Percentiles rank a stretch among this genome's conserved stretches.
These are phyloP conservation scores for Teunomyces panamensis DNA, from an alignment of 805 yeast species.

Conservation along the genomic window DNA sequence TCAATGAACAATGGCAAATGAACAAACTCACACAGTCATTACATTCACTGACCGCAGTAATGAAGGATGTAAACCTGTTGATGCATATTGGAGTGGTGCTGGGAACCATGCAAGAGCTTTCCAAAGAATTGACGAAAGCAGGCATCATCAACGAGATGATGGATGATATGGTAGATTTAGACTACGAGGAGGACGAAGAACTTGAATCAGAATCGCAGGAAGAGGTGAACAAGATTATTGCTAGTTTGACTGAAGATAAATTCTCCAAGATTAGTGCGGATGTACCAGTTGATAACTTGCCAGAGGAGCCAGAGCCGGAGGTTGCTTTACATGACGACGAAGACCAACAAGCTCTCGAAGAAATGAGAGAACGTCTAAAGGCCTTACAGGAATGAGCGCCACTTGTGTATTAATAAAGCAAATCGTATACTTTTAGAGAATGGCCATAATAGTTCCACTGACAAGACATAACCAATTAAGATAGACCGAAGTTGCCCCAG, in stretches of 20 bases:
- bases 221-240: constrained; percentile 59
- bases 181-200: constrained; percentile 59
- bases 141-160: constrained; percentile 94
- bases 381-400: constrained; percentile 58
- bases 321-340: constrained; percentile 42
- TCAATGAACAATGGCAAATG: constrained; percentile 88
- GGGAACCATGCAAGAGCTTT: constrained; percentile 79
- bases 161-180: constrained; percentile 77
- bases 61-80: constrained; percentile 84
- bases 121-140: constrained; percentile 80
- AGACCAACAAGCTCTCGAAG: constrained; percentile 71
- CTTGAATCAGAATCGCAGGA: constrained; percentile 65
- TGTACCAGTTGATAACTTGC: constrained; percentile 28
- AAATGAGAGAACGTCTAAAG: constrained; percentile 84
- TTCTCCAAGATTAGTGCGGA: constrained; percentile 33
- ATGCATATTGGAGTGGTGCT: constrained; percentile 76
- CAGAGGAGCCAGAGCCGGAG: constrained; percentile 14
- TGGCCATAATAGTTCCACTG: neutral
- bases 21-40: constrained; percentile 78
- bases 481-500: neutral
- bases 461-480: neutral
- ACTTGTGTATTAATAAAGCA: neutral
- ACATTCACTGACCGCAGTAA: constrained; percentile 71
- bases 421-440: neutral
- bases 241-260: constrained; percentile 38